phyloP scores from a whole-genome alignment of 306 rosid genomes.

The Senna siamea region DNA sequence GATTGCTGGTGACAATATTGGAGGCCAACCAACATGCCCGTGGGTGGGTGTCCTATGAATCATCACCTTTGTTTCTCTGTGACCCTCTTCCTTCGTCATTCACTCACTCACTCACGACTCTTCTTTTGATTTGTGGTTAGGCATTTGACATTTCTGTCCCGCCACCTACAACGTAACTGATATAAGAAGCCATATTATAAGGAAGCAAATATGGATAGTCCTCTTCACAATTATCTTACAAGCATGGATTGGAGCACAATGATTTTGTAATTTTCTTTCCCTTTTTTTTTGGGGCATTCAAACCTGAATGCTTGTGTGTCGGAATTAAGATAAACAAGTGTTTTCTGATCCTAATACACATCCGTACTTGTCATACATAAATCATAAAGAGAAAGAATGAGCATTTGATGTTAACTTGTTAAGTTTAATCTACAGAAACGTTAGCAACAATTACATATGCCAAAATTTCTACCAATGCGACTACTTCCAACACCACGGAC shows the following conservation, averaged over 20 bases:
- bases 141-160: slow-evolving; percentile 33
- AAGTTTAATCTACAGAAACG: too few relatives aligned
- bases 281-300: too few relatives aligned
- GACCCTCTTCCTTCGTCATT: slow-evolving; percentile 35
- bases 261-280: not conserved
- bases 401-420: too few relatives aligned
- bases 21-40: slow-evolving; percentile 72
- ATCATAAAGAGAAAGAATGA: too few relatives aligned
- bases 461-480: too few relatives aligned
- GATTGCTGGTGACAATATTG: slow-evolving; percentile 52
- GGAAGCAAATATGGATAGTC: not conserved
- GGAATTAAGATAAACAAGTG: too few relatives aligned
- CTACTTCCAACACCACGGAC: too few relatives aligned
- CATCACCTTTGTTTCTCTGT: slow-evolving; percentile 54
- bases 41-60: slow-evolving; percentile 61
- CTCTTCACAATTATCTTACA: not conserved
- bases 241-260: not conserved
- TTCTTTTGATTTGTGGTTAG: slow-evolving; percentile 25
- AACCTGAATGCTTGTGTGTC: too few relatives aligned
- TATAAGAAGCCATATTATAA: not conserved
- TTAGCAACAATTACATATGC: too few relatives aligned
- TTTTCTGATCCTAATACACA: too few relatives aligned
- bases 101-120: not conserved
- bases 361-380: too few relatives aligned
- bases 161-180: not conserved